Conservation (phyloP, 2,329 filamentous ascomycete genomes). For the Blastomyces silverae region DNA sequence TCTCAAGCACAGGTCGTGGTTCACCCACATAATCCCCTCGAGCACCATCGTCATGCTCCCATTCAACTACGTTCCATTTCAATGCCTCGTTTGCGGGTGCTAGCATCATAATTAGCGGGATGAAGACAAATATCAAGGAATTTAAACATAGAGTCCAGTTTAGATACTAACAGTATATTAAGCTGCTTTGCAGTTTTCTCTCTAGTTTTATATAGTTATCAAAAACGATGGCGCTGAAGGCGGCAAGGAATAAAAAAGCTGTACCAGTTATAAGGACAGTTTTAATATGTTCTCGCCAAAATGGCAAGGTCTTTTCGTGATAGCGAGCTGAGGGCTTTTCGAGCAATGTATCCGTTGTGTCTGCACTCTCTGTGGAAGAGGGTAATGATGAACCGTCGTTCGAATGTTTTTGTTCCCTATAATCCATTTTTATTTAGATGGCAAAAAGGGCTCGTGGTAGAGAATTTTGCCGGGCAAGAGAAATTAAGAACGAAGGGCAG, state of each 20-base stretch:
- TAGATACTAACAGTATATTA: slow-evolving; percentile 5
- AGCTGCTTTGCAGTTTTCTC: slow-evolving; percentile 4
- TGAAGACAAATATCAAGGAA: neutral
- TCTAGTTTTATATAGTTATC: slow-evolving; percentile 4
- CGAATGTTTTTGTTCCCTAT: neutral
- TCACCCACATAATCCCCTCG: slow-evolving; percentile 10
- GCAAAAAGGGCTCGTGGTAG: neutral
- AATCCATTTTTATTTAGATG: slow-evolving; percentile 2
- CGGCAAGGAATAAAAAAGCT: neutral
- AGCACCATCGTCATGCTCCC: slow-evolving; percentile 9
- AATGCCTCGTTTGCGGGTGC: slow-evolving; percentile 5
- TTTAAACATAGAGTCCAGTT: neutral
- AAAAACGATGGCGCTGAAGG: slow-evolving; percentile 4
- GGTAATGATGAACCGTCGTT: neutral
- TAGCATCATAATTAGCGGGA: neutral
- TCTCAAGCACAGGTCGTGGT: slow-evolving; percentile 9
- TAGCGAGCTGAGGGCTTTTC: neutral
- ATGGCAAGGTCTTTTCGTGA: neutral
- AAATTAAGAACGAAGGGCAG: neutral
- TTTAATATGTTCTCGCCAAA: slow-evolving; percentile 10
- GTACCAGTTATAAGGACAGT: slow-evolving; percentile 3
- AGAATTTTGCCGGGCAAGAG: neutral
- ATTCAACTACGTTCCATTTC: slow-evolving; percentile 10
- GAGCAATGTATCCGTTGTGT: slow-evolving; percentile 7
- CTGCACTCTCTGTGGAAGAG: slow-evolving; percentile 1